Percentiles rank a stretch among this genome's conserved stretches.
Evolutionary conservation across 106 monocot species (phyloP).

Genomic region (Chionographis japonica): DNA sequence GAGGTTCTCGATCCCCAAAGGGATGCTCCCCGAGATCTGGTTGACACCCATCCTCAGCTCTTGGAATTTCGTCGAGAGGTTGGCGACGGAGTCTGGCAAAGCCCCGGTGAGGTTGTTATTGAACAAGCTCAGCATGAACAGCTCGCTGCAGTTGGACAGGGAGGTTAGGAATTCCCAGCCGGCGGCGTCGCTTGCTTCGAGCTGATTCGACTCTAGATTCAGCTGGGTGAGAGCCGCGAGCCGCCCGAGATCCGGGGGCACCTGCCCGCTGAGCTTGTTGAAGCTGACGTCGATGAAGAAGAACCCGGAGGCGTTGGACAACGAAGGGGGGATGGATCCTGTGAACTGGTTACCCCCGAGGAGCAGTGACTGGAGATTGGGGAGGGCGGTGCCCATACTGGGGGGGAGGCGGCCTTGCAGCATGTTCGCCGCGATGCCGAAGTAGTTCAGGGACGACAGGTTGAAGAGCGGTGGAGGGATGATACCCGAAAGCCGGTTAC

Average conservation of each 20-base stretch:
- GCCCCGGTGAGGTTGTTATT: not conserved
- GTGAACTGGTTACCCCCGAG: not conserved
- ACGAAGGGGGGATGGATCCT: constrained; percentile 8
- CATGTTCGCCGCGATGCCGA: not conserved
- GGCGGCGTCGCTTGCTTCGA: not conserved
- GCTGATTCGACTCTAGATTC: not conserved
- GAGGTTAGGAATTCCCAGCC: constrained; percentile 7
- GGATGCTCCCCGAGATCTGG: not conserved
- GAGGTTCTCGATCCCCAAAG: not conserved
- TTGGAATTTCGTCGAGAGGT: constrained; percentile 1
- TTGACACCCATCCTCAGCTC: not conserved
- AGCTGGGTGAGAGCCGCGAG: not conserved
- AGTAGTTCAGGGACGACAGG: not conserved
- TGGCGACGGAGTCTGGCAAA: not conserved
- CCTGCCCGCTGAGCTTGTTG: not conserved
- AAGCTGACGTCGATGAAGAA: not conserved
- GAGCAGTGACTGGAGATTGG: constrained; percentile 1
- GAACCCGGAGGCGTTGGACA: constrained; percentile 1
- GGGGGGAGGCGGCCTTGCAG: constrained; percentile 5
- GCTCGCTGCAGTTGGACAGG: constrained; percentile 12
- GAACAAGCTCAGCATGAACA: not conserved
- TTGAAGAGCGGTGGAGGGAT: constrained; percentile 8
- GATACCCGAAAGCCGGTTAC: not conserved
- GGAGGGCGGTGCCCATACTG: not conserved
- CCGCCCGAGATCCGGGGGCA: constrained; percentile 11